Conservation (phyloP, 208 protist genomes). For the Herpetomonas tarakana region DNA sequence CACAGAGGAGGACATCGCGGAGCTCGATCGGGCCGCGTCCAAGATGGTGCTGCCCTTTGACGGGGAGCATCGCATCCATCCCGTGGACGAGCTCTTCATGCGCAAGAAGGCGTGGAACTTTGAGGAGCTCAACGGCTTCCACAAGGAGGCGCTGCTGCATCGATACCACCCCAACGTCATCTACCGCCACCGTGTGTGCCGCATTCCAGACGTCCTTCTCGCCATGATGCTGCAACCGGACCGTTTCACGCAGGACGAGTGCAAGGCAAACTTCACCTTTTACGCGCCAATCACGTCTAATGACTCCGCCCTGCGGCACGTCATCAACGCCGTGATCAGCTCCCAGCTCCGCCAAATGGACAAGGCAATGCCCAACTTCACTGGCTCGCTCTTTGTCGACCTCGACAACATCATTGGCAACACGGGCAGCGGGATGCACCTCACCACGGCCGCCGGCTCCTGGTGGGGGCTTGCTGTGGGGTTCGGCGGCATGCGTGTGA, state of each 20-base stretch:
- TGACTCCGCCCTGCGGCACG: constrained; percentile 68
- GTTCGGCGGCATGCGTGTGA: constrained; percentile 79
- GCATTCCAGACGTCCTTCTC: constrained; percentile 81
- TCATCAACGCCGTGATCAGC: constrained; percentile 78
- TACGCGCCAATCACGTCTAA: constrained; percentile 84
- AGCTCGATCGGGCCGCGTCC: constrained; percentile 65
- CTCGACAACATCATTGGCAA: constrained; percentile 73
- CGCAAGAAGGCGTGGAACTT: constrained; percentile 81
- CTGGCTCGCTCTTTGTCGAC: constrained; percentile 59
- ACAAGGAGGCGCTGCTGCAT: constrained; percentile 31
- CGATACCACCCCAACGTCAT: constrained; percentile 82
- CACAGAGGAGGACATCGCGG: constrained; percentile 67
- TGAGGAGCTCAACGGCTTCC: constrained; percentile 41
- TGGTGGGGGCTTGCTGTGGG: constrained; percentile 79
- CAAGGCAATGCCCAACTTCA: constrained; percentile 63
- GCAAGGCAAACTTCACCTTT: constrained; percentile 75
- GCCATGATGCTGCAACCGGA: constrained; percentile 75
- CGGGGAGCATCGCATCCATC: constrained; percentile 70
- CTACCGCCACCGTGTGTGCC: constrained; percentile 83
- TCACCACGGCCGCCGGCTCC: constrained; percentile 63
- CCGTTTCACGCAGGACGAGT: constrained; percentile 75
- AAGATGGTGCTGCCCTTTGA: constrained; percentile 84
- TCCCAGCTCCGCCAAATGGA: constrained; percentile 52
- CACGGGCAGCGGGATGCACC: constrained; percentile 75
- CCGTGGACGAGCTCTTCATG: constrained; percentile 87